phyloP scores from a whole-genome alignment of 2,329 filamentous ascomycete species.

The Botrytis tulipae region DNA sequence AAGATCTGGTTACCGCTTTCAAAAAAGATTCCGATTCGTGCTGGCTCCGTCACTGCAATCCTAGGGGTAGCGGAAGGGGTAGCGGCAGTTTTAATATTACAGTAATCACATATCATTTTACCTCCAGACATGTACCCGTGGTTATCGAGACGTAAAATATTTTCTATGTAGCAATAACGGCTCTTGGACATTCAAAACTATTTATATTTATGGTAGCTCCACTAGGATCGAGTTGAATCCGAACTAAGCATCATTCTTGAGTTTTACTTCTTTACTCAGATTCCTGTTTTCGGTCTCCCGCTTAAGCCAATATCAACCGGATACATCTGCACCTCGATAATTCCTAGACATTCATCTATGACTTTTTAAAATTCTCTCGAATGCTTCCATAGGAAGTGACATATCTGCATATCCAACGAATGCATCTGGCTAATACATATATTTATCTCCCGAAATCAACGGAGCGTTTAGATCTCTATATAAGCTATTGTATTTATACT shows the following conservation, averaged over 20 bases:
- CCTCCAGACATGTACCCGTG: not conserved
- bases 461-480: too few species aligned
- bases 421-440: too few species aligned
- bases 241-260: not conserved
- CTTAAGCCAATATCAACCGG: too few species aligned
- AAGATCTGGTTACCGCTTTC: not conserved
- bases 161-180: not conserved
- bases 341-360: not conserved
- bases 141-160: rapidly evolving
- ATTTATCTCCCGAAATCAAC: too few species aligned
- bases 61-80: not conserved
- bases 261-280: not conserved
- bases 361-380: not conserved
- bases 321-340: not conserved
- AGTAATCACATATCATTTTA: not conserved
- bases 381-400: not conserved
- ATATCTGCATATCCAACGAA: not conserved
- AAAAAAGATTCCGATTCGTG: not conserved
- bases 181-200: not conserved
- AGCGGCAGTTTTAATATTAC: not conserved
- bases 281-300: rapidly evolving
- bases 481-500: too few species aligned
- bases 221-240: not conserved
- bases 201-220: not conserved
- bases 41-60: not conserved